phyloP scores from a whole-genome alignment of 1,284 basidiomycete species.

The Melampsora larici-populina region DNA sequence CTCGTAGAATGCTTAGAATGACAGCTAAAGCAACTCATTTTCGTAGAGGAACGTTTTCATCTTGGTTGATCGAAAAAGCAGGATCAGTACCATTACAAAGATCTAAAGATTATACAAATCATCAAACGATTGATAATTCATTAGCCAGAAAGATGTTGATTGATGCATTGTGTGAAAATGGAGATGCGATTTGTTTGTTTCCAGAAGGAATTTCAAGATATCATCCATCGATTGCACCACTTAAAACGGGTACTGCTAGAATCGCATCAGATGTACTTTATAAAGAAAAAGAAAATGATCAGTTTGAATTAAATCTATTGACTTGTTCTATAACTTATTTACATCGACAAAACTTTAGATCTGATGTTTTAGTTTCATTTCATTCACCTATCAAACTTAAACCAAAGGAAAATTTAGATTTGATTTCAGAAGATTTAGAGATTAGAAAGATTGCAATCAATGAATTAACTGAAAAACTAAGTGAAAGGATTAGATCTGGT shows the following conservation, averaged over 20 bases:
- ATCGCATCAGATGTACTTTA: conserved; percentile 72
- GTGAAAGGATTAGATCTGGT: conserved; percentile 64
- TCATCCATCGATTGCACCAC: conserved; percentile 72
- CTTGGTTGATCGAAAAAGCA: conserved; percentile 79
- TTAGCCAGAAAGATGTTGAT: conserved; percentile 66
- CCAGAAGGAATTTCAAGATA: conserved; percentile 65
- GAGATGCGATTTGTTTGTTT: conserved; percentile 63
- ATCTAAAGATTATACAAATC: conserved; percentile 63
- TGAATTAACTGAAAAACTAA: neutral
- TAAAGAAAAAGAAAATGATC: conserved; percentile 59
- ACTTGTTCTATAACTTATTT: conserved; percentile 71
- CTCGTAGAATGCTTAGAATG: conserved; percentile 71
- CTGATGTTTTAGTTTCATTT: conserved; percentile 78
- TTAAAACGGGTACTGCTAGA: conserved; percentile 79
- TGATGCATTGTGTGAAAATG: conserved; percentile 66
- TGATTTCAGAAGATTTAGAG: conserved; percentile 43
- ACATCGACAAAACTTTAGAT: conserved; percentile 72
- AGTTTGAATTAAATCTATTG: conserved; percentile 68
- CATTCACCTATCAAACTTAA: conserved; percentile 63
- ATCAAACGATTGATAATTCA: conserved; percentile 64
- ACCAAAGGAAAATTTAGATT: conserved; percentile 32
- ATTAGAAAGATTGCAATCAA: conserved; percentile 12
- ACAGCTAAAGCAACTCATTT: conserved; percentile 77
- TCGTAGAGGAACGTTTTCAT: conserved; percentile 72
- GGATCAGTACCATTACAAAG: conserved; percentile 76